Evolutionary conservation across 2,329 filamentous ascomycete genomes (phyloP), one percentile per base, ranked within the genome.

Genomic region (Alternaria gansuensis): DNA sequence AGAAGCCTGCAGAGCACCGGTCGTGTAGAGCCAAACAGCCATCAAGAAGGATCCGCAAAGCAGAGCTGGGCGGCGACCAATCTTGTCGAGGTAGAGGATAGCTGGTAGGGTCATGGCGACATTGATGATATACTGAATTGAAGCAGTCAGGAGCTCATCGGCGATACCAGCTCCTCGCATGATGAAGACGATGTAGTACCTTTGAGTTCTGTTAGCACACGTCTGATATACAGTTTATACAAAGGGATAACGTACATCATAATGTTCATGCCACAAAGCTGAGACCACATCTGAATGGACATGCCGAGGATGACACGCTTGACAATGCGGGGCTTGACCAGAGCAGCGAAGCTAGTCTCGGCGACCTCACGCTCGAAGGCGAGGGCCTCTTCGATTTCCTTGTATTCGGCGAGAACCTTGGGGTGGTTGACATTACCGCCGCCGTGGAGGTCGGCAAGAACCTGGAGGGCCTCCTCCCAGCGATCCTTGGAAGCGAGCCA

Each of bases 401-500:
- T 81, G 65, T 85, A 88, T 75, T 90, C 84, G 0, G 87, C 87
- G 0, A 88, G 77, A 3, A 90, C 87, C 64, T 84, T 84, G 11
- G 85, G 82, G 59, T 88, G 81, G 53, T 83, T 82, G 3, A 79
- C 59, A 57, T 88, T 81, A 3, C 87, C 87, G 0, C 77, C 73
- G 4, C 84, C 87, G 64, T 90, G 88, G 1, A 90, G 78, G 23
- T 79, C 71, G 0, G 86, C 87, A 4, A 80, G 75, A 7, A 82
- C 75, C 17, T 78, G 69, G 40, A 83, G 87, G 79, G 86, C 86
- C 69, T 91, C 85, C 28, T 90, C 87, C 82, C 88, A 89, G 1
- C 86, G 83, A 62, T 88, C 88, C 66, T 88, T 84, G 14, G 83
- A 83, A 5, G 90, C 89, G 5, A 92, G 80, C 89, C 89, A 92